Evolutionary conservation across 164 flowering plant genomes (phyloP), one percentile per base, ranked within the genome.

Genomic region (Vitis cinerea): DNA sequence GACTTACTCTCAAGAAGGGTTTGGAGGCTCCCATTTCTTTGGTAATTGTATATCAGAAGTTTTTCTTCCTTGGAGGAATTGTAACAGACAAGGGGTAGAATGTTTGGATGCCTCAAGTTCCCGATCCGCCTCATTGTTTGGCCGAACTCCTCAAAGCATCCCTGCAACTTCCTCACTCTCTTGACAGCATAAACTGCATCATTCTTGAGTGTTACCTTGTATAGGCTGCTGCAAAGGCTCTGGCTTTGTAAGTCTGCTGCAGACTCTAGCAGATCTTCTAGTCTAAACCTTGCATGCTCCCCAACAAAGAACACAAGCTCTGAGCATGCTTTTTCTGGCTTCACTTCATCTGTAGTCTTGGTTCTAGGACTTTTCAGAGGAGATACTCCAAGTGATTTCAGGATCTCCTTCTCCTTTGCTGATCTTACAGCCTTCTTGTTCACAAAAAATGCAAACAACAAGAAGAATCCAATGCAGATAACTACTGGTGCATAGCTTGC

Each of bases 261-360:
- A 12, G 91, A 77, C 27, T 77, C 83, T 15, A 86, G 77, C 14
- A 88, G 84, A 61, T 86, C 89, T 3, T 84, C 82, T 59, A 86
- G 14, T 27, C 66, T 78, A 63, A 88, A 84, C 66, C 74, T 72
- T 49, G 78, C 81, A 3, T 69, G 49, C 47, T 86, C 84, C 50
- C 81, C 82, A 47, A 80, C 79, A 65, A 82, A 86, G 77, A 86
- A 85, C 11, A 79, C 77, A 23, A 86, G 86, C 65, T 85, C 85
- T 9, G 79, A 49, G 6, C 16, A 61, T 23, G 30, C 67, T 30
- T 68, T 74, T n/a, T 74, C 74, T 1, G 44, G 59, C 60, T 75
- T 69, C n/a, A 27, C 66, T 61, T 67, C 84, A 17, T 74, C 70
- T 69, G 50, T 52, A 58, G 2, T 48, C 37, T 61, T 71, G 0